phyloP scores from a whole-genome alignment of 2,329 filamentous ascomycete species.

The Verticillium longisporum region DNA sequence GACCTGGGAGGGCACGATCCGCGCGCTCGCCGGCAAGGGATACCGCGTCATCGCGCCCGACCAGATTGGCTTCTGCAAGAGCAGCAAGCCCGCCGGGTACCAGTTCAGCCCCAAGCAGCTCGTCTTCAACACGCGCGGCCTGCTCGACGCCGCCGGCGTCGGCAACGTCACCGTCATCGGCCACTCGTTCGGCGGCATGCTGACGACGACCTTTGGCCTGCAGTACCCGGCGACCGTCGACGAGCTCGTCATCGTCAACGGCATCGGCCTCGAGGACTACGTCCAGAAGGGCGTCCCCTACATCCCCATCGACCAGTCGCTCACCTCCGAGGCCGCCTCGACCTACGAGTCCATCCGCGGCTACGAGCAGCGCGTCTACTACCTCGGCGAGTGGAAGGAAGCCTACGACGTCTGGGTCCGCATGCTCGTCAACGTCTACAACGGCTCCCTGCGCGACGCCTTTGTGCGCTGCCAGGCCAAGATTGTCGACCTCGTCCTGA shows the following conservation, averaged over 20 bases:
- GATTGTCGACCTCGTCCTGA: constrained; percentile 45
- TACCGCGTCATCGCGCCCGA: constrained; percentile 48
- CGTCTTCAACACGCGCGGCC: constrained; percentile 39
- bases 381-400: constrained; percentile 37
- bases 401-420: constrained; percentile 48
- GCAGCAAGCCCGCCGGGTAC: constrained; percentile 40
- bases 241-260: constrained; percentile 40
- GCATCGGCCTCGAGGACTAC: constrained; percentile 49
- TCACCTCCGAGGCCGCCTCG: constrained; percentile 27
- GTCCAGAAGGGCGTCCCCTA: constrained; percentile 41
- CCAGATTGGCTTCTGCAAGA: constrained; percentile 52
- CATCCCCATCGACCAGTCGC: constrained; percentile 30
- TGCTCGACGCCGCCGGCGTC: constrained; percentile 36
- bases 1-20: constrained; percentile 44
- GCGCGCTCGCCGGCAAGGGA: constrained; percentile 30
- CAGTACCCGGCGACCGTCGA: constrained; percentile 38
- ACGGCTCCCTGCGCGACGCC: constrained; percentile 29
- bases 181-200: constrained; percentile 83
- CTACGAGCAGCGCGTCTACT: constrained; percentile 43
- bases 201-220: constrained; percentile 52
- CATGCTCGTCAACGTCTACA: constrained; percentile 47
- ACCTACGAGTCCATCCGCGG: constrained; percentile 35
- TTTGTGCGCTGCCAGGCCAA: constrained; percentile 42
- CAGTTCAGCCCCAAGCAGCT: constrained; percentile 47
- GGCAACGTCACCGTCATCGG: constrained; percentile 80